Conservation (phyloP, 2,329 filamentous ascomycete genomes). For the Penicillium hordei region DNA sequence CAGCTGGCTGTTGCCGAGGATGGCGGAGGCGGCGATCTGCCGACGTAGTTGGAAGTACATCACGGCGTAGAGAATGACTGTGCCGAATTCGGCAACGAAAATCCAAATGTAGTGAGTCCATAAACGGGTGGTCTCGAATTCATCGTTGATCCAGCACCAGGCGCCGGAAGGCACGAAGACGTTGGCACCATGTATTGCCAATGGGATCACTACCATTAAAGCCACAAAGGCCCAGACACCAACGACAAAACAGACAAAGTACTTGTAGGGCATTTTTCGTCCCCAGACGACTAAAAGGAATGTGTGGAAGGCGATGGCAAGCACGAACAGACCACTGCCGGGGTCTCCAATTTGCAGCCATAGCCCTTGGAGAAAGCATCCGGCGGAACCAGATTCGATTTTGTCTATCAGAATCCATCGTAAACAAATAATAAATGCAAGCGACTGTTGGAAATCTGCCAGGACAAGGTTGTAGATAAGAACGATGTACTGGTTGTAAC, state of each 20-base stretch:
- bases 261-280: constrained; percentile 46
- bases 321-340: constrained; percentile 53
- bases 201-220: constrained; percentile 49
- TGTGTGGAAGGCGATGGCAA: constrained; percentile 57
- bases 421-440: constrained; percentile 51
- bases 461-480: constrained; percentile 56
- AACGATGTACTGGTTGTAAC: constrained; percentile 56
- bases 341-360: constrained; percentile 56
- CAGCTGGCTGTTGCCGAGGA: constrained; percentile 37
- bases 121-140: constrained; percentile 46
- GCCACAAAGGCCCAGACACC: constrained; percentile 49
- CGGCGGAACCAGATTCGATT: constrained; percentile 45
- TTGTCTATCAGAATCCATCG: constrained; percentile 49
- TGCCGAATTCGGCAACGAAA: constrained; percentile 53
- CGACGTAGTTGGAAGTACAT: constrained; percentile 51
- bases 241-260: constrained; percentile 47
- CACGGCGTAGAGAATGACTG: constrained; percentile 48
- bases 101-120: constrained; percentile 56
- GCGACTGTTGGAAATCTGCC: constrained; percentile 54
- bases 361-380: constrained; percentile 53
- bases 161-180: constrained; percentile 52
- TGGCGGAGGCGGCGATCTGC: constrained; percentile 42
- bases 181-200: constrained; percentile 41
- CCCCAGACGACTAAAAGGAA: constrained; percentile 52
- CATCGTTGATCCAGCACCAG: constrained; percentile 54